Base-by-base conservation (phyloP, 2,329 filamentous ascomycete species). In the Botryosphaeria dothidea region DNA sequence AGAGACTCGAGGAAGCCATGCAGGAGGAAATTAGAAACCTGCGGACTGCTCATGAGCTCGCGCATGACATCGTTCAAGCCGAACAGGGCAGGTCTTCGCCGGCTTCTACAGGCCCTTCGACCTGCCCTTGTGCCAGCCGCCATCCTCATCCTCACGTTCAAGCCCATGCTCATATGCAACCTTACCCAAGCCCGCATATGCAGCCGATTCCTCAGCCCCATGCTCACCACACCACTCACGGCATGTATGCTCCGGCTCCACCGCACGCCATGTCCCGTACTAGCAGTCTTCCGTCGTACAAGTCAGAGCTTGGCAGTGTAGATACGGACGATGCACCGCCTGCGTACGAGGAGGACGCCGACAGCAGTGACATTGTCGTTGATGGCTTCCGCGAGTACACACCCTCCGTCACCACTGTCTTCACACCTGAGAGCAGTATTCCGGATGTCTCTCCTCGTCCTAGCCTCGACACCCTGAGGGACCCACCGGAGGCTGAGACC, bases 31-130 rank as follows among this genome's bases (percentile, higher is more conserved):
- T 87, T 41, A 73, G 81, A 15, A 81, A 82, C 54, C 74, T 88
- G 21, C 76, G 83, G 34, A 77, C 80, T 19, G 84, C 84, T 0
- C 82, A 85, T 56, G 80, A 83, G 58, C 81, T 85, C 27, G 84
- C 87, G 1, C 79, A 80, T 46, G 77, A 81, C 46, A 73, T 85
- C 9, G 77, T 84, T 31, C 71, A 75, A 29, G 80, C 80, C 21
- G 75, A 78, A 62, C 75, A 76, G 66, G 73, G 75, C 66, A 54
- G 74, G 17, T 64, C 52, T 63, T 48, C 65, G 23, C n/a, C 62
- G 21, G 34, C 29, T 17, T 52, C 60, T 17, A 45, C 60, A 13
- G 31, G 43, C 9, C 27, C 64, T 17, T 38, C 64, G n/a, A 36
- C 45, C 13, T 62, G 46, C 15, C 48, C 34, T 56, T 61, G 38